These are phyloP conservation scores for Cladosporium colombiae DNA, from an alignment of 2,329 filamentous ascomycete genomes.

Conservation along the genomic window DNA sequence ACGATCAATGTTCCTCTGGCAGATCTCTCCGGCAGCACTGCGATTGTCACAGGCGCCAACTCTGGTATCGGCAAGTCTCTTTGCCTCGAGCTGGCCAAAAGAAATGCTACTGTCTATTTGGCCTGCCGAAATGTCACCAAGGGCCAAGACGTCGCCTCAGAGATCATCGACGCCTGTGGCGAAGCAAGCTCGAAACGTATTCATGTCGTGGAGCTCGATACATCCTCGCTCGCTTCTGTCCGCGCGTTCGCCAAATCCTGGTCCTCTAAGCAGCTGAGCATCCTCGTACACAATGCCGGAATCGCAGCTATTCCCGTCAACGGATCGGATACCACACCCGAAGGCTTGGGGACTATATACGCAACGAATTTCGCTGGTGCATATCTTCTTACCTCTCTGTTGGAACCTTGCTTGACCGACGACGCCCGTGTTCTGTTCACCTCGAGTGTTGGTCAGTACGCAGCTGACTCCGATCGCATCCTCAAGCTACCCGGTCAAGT, in stretches of 20 bases:
- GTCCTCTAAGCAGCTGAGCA: conserved; percentile 36
- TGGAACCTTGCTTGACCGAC: conserved; percentile 22
- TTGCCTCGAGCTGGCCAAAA: conserved; percentile 18
- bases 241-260: conserved; percentile 27
- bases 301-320: conserved; percentile 23
- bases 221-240: conserved; percentile 22
- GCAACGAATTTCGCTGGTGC: conserved; percentile 29
- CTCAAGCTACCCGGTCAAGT: not conserved
- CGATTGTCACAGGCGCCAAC: conserved; percentile 27
- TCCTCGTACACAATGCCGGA: conserved; percentile 43
- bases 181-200: conserved; percentile 21
- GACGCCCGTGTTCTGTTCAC: conserved; percentile 27
- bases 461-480: not conserved
- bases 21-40: conserved; percentile 20
- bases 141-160: conserved; percentile 14
- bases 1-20: not conserved
- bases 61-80: conserved; percentile 25
- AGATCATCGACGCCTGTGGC: conserved; percentile 10
- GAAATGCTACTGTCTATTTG: conserved; percentile 18
- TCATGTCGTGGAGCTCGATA: conserved; percentile 30
- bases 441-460: conserved; percentile 23
- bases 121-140: conserved; percentile 18
- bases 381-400: conserved; percentile 27
- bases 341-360: conserved; percentile 26
- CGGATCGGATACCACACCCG: conserved; percentile 22